Evolutionary conservation across 75 land plant species (phyloP).

Genomic region (Pinus taeda): DNA sequence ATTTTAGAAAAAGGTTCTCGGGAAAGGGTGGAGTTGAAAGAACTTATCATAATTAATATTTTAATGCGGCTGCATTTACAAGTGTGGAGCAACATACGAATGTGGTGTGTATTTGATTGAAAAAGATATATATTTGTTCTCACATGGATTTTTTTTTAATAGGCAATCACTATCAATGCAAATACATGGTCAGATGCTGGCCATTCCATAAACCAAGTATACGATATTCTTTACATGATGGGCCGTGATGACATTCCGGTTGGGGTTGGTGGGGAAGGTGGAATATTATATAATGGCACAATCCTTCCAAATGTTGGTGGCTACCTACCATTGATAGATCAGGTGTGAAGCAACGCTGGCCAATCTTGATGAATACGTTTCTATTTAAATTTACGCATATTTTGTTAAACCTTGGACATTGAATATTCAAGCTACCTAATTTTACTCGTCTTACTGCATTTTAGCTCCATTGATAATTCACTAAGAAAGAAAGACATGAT

Average conservation of each 20-base stretch:
- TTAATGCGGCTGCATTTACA: no score
- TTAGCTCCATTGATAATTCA: neutral
- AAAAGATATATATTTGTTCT: neutral
- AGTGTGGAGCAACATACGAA: no score
- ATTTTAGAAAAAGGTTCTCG: neutral
- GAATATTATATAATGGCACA: slow-evolving; percentile 58
- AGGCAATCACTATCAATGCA: slow-evolving; percentile 75
- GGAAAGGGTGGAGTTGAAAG: neutral
- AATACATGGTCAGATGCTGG: slow-evolving; percentile 87
- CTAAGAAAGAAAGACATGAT: no score
- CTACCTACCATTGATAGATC: slow-evolving; percentile 79
- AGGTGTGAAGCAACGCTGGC: slow-evolving; percentile 27
- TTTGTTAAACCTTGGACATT: neutral
- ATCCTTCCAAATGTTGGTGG: slow-evolving; percentile 81
- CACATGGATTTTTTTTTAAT: neutral
- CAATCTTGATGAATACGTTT: neutral
- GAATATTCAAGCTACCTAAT: no score
- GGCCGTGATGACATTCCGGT: slow-evolving; percentile 78
- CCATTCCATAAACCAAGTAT: slow-evolving; percentile 77
- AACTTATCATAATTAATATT: neutral
- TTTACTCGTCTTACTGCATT: slow-evolving; percentile 2
- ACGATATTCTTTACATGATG: slow-evolving; percentile 89
- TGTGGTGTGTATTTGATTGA: neutral
- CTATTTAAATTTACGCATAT: neutral
- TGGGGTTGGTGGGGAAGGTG: slow-evolving; percentile 91